Evolutionary conservation across 1,284 basidiomycete species (phyloP).

Genomic region (Tetrapyrgos nigripes): DNA sequence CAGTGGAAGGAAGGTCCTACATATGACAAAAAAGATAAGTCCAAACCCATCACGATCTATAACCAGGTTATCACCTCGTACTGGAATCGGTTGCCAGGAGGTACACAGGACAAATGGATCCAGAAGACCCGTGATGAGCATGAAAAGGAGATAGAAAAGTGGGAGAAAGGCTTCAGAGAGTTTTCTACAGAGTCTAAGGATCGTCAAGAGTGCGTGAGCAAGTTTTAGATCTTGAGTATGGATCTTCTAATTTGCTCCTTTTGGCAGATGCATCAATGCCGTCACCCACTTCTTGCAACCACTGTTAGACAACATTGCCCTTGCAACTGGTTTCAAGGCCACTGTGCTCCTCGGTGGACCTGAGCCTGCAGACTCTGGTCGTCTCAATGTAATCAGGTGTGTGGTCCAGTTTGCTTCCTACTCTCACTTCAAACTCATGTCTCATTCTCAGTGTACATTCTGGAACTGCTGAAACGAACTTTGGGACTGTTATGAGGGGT

Average conservation of each 20-base stretch:
- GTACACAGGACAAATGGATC: not conserved
- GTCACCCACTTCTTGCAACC: too few relatives aligned
- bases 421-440: not conserved
- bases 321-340: not conserved
- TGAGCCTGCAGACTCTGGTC: not conserved
- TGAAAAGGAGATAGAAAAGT: not conserved
- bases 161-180: not conserved
- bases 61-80: not conserved
- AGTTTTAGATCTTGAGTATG: not conserved
- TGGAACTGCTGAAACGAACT: not conserved
- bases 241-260: not conserved
- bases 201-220: not conserved
- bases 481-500: not conserved
- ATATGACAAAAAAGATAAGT: not conserved
- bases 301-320: not conserved
- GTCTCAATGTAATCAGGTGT: not conserved
- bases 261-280: not conserved
- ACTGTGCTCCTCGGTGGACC: not conserved
- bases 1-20: not conserved
- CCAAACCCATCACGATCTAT: not conserved
- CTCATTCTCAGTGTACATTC: not conserved
- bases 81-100: not conserved
- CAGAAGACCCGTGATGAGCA: not conserved
- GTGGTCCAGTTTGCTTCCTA: not conserved
- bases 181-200: not conserved